Percentiles rank a stretch among this genome's conserved stretches.
Evolutionary conservation across 805 yeast species (phyloP).

Genomic region (Zygotorulaspora chibaensis): DNA sequence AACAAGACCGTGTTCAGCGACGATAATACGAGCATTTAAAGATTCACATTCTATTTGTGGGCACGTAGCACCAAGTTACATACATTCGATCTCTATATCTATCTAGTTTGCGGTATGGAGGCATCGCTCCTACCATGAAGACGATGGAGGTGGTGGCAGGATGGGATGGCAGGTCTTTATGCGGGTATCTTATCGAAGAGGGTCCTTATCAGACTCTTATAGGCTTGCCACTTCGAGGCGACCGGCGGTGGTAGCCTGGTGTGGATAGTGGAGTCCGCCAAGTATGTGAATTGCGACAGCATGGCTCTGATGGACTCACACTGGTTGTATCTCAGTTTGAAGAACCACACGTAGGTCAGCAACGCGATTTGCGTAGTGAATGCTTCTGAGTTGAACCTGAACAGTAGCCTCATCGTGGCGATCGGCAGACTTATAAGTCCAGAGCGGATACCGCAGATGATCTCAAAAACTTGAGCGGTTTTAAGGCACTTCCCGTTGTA

Average conservation of each 20-base stretch:
- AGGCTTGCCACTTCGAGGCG: slow-evolving; percentile 20
- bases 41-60: no score
- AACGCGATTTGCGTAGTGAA: slow-evolving; percentile 36
- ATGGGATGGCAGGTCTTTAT: slow-evolving; percentile 2
- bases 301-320: slow-evolving; percentile 51
- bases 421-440: slow-evolving; percentile 40
- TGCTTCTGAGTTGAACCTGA: slow-evolving; percentile 21
- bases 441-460: slow-evolving; percentile 39
- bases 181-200: slow-evolving; percentile 19
- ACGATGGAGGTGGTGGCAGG: neutral
- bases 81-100: neutral
- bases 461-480: slow-evolving; percentile 46
- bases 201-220: slow-evolving; percentile 17
- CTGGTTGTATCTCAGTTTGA: slow-evolving; percentile 57
- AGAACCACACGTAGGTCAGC: slow-evolving; percentile 47
- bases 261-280: slow-evolving; percentile 37
- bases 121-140: neutral
- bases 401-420: slow-evolving; percentile 37
- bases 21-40: no score
- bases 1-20: neutral
- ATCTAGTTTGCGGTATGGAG: neutral
- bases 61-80: no score
- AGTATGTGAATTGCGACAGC: slow-evolving; percentile 44
- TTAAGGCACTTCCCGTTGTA: slow-evolving; percentile 43
- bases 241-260: slow-evolving; percentile 39